A percentile compares a stretch with the other conserved stretches of the same genome.
Evolutionary conservation across 805 yeast genomes (phyloP).

Genomic region (Grigorovia transvaalensis): DNA sequence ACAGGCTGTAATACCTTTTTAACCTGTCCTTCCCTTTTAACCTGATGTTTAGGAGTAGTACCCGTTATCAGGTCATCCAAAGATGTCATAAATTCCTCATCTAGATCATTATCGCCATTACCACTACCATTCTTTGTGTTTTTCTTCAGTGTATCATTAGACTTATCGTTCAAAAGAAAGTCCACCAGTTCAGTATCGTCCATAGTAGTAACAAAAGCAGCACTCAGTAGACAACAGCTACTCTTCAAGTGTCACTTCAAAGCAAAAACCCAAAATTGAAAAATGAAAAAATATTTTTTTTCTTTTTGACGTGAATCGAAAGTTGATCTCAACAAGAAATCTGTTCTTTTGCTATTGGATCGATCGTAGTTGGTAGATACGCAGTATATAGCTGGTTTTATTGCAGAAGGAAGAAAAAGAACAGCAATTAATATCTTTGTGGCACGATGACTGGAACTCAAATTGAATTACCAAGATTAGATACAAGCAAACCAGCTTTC

Average conservation of each 20-base stretch:
- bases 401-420: background rate
- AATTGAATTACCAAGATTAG: conserved; percentile 6
- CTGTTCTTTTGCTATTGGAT: too few relatives aligned
- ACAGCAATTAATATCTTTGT: background rate
- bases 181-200: conserved; percentile 12
- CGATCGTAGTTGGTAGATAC: too few relatives aligned
- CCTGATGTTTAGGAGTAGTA: too few relatives aligned
- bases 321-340: too few relatives aligned
- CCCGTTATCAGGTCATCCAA: background rate
- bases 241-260: too few relatives aligned
- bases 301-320: too few relatives aligned
- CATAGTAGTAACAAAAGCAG: conserved; percentile 2
- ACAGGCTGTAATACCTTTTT: too few relatives aligned
- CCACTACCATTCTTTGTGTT: background rate
- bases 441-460: conserved; percentile 2
- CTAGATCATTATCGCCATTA: too few relatives aligned
- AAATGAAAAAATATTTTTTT: too few relatives aligned
- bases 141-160: background rate
- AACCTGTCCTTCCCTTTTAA: background rate
- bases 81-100: background rate
- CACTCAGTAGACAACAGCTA: background rate
- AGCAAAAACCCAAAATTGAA: too few relatives aligned
- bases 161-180: conserved; percentile 11
- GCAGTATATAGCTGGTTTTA: background rate
- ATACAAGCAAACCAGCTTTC: conserved; percentile 34